These are phyloP conservation scores for Colletotrichum musae DNA, from an alignment of 2,329 filamentous ascomycete genomes.

Conservation along the genomic window DNA sequence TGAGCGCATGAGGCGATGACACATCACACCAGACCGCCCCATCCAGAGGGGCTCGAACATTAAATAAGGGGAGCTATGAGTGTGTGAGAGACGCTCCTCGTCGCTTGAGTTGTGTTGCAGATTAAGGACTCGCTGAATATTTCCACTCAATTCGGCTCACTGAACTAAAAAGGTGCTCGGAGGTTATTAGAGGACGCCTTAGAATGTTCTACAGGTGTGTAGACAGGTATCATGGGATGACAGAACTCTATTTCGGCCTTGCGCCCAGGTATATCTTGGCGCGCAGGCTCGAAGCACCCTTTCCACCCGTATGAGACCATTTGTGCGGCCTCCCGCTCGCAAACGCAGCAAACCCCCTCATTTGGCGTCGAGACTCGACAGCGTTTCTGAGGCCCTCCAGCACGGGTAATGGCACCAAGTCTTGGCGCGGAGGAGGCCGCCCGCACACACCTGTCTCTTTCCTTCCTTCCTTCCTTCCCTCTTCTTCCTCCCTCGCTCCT, in stretches of 20 bases:
- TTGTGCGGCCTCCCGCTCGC: too few relatives aligned
- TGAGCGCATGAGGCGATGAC: too few relatives aligned
- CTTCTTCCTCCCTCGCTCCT: neutral
- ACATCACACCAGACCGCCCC: too few relatives aligned
- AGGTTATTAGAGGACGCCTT: neutral
- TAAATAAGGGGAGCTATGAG: too few relatives aligned
- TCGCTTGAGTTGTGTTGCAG: too few relatives aligned
- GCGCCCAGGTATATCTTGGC: neutral
- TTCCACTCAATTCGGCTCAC: too few relatives aligned
- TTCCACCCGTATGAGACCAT: too few relatives aligned
- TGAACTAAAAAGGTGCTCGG: too few relatives aligned
- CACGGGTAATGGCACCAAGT: conserved; percentile 6
- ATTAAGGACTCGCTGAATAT: too few relatives aligned
- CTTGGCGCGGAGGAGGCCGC: conserved; percentile 27
- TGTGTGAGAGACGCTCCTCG: too few relatives aligned
- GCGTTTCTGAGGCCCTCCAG: conserved; percentile 15
- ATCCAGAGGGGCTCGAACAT: too few relatives aligned
- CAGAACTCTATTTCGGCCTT: conserved; percentile 19
- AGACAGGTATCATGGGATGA: conserved; percentile 13
- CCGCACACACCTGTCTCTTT: neutral
- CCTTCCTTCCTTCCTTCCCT: too few relatives aligned
- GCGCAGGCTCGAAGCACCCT: neutral
- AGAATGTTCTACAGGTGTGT: neutral
- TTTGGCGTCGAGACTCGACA: neutral
- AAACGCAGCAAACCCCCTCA: neutral